A percentile compares a stretch with the other conserved stretches of the same genome.
These are phyloP conservation scores for Puccinia triticina DNA, from an alignment of 1,284 basidiomycete genomes.

Conservation along the genomic window DNA sequence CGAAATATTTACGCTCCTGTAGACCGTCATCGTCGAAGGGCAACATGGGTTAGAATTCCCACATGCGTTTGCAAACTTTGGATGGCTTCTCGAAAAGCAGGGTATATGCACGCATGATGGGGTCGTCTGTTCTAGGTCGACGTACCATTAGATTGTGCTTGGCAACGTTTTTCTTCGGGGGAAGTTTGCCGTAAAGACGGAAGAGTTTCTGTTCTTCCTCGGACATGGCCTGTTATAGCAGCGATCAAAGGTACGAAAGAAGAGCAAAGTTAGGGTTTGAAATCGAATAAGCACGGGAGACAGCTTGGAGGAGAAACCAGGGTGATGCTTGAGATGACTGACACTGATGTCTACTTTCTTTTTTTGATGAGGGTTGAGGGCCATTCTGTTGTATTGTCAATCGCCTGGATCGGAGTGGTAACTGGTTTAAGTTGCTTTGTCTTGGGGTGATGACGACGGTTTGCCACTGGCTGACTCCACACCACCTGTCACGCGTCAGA, in stretches of 20 bases:
- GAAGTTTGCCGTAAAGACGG: conserved; percentile 89
- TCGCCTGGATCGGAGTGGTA: too few relatives aligned
- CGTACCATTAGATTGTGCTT: conserved; percentile 91
- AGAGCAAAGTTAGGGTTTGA: conserved; percentile 9
- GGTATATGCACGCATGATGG: conserved; percentile 28
- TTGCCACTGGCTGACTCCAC: too few relatives aligned
- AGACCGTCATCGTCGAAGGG: conserved; percentile 26
- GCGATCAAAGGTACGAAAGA: not conserved
- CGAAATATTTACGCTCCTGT: conserved; percentile 95
- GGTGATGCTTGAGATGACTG: conserved; percentile 58
- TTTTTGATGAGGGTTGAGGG: conserved; percentile 78
- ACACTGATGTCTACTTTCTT: conserved; percentile 91
- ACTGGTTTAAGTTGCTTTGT: too few relatives aligned
- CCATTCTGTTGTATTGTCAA: conserved; percentile 52
- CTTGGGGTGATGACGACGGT: too few relatives aligned
- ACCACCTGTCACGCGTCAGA: too few relatives aligned
- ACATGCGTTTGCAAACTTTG: conserved; percentile 37
- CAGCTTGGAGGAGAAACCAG: not conserved
- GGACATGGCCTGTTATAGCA: conserved; percentile 70
- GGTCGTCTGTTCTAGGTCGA: conserved; percentile 41
- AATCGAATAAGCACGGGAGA: not conserved
- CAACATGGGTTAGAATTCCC: not conserved
- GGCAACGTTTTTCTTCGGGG: conserved; percentile 85
- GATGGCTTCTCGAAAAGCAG: not conserved
- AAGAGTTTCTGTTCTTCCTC: conserved; percentile 93